Base-by-base conservation (phyloP, 768 basidiomycete genomes). In the Tricholoma bakamatsutake region DNA sequence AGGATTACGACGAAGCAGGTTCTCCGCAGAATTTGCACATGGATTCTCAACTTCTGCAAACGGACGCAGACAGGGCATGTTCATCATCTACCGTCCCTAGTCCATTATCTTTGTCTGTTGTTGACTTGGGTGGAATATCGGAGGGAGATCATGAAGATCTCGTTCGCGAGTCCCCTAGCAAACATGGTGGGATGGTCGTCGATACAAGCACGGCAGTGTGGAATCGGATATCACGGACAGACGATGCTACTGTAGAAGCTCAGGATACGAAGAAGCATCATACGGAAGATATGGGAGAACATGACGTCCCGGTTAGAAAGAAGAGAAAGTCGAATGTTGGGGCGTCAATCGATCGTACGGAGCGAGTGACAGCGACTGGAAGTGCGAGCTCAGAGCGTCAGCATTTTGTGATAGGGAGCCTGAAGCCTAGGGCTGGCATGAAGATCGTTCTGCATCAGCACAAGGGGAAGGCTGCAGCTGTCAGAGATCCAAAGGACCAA, bases 121-220 rank as follows among this genome's bases (percentile, higher is more conserved):
- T 13, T 5, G 10, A 11, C 4, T 4, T 10, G n/a, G 39, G 39
- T 18, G n/a, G 6, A 40, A 18, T 8, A 17, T 4, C 40, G 13
- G 37, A 37, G 39, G 39, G 39, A 40, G 7, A 6, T 45, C 24
- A 27, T 5, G 12, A 46, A 46, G 18, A 11, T 12, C 11, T 10
- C 10, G 42, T 12, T 9, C 35, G 4, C 13, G 18, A 5, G 42
- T 35, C 34, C 34, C 8, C 17, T n/a, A 21, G n/a, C 8, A 37
- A 39, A 10, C 56, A 43, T 6, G 12, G 17, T 2, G 21, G 52
- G 0, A 72, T 77, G 56, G 74, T 81, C 4, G 64, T 86, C 33
- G 76, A 73, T 61, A 87, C 87, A 0, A 69, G 73, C 4, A 67
- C 71, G 4, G 80, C 85, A 2, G 63, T 69, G 1, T 88, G 85